Evolutionary conservation across 2,329 filamentous ascomycete genomes (phyloP), one percentile per base, ranked within the genome.

Genomic region (Diaporthe sp.): DNA sequence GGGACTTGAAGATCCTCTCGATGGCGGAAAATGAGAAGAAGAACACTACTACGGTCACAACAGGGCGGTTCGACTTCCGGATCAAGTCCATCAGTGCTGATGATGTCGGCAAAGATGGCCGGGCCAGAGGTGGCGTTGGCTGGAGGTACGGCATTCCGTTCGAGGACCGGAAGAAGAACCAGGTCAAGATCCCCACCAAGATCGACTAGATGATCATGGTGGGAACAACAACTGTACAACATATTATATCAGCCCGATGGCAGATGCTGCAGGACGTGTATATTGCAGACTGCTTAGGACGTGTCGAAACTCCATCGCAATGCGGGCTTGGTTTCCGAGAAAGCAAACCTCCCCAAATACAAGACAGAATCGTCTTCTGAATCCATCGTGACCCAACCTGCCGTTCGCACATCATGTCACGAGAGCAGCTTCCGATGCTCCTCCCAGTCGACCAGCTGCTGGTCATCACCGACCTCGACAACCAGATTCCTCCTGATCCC

Each of bases 111-210:
- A 83, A 82, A 30, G 83, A 87, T 67, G 91, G 91, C 30, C 86
- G 88, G 75, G 84, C 87, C 6, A 82, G 84, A 47, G 83, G 81
- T 35, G 90, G 85, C 17, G 86, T 89, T 2, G 92, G 92, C 28
- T 91, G 88, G 87, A 85, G 90, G 75, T 94, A 94, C 78, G 92
- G 92, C 75, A 87, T 87, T 75, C 92, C 92, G 15, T 85, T 87
- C 77, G 86, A 90, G 79, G 92, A 94, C 80, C 87, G 92, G 73
- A 89, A 88, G 83, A 89, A 88, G 78, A 91, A 90, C n/a, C 80
- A 89, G 80, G 83, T 92, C 84, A 93, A 93, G 87, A 93, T 93
- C 80, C 92, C 92, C 30, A 92, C 89, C 47, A 88, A 86, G 71
- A 90, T 93, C 72, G 89, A 72, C 38, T 76, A 76, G 71, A 66